Evolutionary conservation across 2,329 filamentous ascomycete species (phyloP).

Genomic region (Talaromyces sp.): DNA sequence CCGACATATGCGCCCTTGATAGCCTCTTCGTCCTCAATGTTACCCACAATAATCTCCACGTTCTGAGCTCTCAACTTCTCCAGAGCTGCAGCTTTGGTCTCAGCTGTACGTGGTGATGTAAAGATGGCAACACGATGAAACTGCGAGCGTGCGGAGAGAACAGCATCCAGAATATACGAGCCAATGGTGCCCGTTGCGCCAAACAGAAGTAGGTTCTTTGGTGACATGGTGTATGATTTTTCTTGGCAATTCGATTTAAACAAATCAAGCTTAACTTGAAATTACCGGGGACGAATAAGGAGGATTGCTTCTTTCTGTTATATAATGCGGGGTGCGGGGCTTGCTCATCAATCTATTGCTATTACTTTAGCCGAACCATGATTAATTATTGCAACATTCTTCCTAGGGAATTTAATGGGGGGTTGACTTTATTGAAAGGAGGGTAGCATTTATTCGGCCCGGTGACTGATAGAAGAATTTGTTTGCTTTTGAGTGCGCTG

Average conservation of each 20-base stretch:
- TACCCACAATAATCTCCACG: conserved; percentile 59
- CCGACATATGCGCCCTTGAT: conserved; percentile 60
- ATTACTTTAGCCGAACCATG: conserved; percentile 5
- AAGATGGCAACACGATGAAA: conserved; percentile 60
- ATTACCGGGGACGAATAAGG: too few species aligned
- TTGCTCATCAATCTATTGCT: conserved; percentile 19
- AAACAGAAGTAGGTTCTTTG: conserved; percentile 53
- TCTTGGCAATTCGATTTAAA: neutral
- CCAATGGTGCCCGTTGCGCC: conserved; percentile 57
- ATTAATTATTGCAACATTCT: too few species aligned
- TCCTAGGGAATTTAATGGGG: too few species aligned
- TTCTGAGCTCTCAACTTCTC: conserved; percentile 50
- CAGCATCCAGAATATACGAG: conserved; percentile 53
- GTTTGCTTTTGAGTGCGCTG: too few species aligned
- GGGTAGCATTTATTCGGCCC: too few species aligned
- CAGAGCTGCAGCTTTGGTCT: conserved; percentile 55
- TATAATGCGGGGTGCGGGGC: conserved; percentile 13
- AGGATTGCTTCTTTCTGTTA: neutral
- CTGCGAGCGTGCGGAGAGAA: conserved; percentile 48
- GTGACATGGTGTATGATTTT: conserved; percentile 11
- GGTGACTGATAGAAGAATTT: too few species aligned
- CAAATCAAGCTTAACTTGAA: neutral
- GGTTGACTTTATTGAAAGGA: too few species aligned
- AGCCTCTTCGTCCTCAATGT: conserved; percentile 56
- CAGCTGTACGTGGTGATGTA: conserved; percentile 57